Conservation (phyloP, 768 basidiomycete species). For the Rhodosporidiobolus odoratus region DNA sequence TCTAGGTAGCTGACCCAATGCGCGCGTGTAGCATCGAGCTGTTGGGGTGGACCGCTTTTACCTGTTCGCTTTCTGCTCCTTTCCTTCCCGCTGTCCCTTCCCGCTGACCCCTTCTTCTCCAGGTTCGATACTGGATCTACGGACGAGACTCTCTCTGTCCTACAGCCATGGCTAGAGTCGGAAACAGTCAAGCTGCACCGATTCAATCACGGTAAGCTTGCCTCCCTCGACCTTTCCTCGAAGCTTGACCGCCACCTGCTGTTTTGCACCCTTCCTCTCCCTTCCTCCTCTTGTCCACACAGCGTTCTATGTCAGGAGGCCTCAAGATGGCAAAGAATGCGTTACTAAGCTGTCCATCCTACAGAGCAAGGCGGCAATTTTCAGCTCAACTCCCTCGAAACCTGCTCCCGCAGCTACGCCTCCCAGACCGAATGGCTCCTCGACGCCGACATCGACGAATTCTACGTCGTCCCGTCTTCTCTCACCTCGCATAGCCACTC, state of each 20-base stretch:
- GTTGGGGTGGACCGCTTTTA: conserved; percentile 15
- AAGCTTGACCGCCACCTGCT: neutral
- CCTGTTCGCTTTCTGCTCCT: neutral
- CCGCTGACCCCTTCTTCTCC: neutral
- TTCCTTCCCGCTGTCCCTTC: neutral
- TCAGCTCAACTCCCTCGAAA: conserved; percentile 6
- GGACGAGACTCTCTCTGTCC: conserved; percentile 12
- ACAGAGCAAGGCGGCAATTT: conserved; percentile 5
- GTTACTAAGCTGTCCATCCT: neutral
- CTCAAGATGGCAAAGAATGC: too few relatives aligned
- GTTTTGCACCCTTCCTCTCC: neutral
- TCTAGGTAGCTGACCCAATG: neutral
- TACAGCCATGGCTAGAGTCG: conserved; percentile 16
- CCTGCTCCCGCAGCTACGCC: conserved; percentile 3
- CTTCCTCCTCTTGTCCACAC: too few relatives aligned
- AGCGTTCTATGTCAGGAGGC: too few relatives aligned
- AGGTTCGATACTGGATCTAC: conserved; percentile 21
- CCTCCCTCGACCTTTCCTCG: neutral
- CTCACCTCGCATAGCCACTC: neutral
- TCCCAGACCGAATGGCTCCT: conserved; percentile 9
- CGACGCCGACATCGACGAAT: conserved; percentile 31
- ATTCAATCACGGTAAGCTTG: neutral
- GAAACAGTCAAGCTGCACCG: conserved; percentile 12
- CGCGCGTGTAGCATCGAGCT: neutral
- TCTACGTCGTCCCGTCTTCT: conserved; percentile 7